These are phyloP conservation scores for Phytophthora pluvialis DNA, from an alignment of 352 stramenopile genomes.

Conservation along the genomic window DNA sequence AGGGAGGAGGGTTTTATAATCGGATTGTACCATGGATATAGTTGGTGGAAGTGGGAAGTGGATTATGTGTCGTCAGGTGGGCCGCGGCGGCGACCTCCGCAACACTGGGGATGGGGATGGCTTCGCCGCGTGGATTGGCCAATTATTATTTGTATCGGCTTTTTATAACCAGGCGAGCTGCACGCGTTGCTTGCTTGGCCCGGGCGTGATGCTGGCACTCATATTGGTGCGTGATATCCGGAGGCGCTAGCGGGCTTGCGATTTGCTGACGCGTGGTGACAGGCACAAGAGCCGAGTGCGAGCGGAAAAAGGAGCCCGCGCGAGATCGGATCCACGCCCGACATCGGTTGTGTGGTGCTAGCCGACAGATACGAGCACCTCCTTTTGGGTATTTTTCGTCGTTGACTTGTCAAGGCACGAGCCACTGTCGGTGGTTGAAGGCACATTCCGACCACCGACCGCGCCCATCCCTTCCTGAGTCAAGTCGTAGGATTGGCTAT, in stretches of 20 bases:
- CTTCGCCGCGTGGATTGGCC: slow-evolving; percentile 17
- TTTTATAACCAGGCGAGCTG: slow-evolving; percentile 23
- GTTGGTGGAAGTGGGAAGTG: neutral
- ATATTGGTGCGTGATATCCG: slow-evolving; percentile 23
- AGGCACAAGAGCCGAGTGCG: neutral
- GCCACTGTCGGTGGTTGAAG: neutral
- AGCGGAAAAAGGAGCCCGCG: slow-evolving; percentile 2
- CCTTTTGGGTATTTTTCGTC: too few relatives aligned
- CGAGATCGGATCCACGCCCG: too few relatives aligned
- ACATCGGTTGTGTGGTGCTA: neutral
- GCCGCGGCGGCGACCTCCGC: slow-evolving; percentile 14
- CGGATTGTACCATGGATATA: neutral
- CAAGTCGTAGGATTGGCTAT: neutral
- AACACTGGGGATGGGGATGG: slow-evolving; percentile 22
- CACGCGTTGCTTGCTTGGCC: slow-evolving; percentile 10
- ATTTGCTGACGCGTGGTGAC: slow-evolving; percentile 33
- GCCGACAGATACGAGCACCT: neutral
- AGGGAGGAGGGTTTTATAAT: neutral
- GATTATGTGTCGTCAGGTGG: slow-evolving; percentile 10
- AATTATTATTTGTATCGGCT: slow-evolving; percentile 2
- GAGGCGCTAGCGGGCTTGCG: slow-evolving; percentile 11
- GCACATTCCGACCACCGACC: slow-evolving; percentile 2
- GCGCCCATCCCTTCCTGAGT: neutral
- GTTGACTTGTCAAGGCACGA: too few relatives aligned
- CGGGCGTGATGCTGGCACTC: neutral